Percentiles rank a stretch among this genome's conserved stretches.
phyloP scores from a whole-genome alignment of 345 rosid genomes.

The Cardamine resedifolia region DNA sequence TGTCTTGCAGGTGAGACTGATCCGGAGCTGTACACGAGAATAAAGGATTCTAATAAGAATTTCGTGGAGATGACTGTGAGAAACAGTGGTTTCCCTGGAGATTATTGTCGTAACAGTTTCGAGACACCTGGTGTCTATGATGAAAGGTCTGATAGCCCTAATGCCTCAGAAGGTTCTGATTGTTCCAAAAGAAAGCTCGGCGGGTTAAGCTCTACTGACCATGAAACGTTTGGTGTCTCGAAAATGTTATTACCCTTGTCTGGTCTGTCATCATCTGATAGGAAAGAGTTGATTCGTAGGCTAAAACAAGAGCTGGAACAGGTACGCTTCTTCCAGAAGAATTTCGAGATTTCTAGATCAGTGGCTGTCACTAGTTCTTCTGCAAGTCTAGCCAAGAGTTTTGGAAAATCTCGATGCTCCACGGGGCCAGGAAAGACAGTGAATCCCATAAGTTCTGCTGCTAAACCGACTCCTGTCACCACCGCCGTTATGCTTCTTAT shows the following conservation, averaged over 20 bases:
- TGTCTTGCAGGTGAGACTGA: not conserved
- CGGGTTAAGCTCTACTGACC: constrained; percentile 44
- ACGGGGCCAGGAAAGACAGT: constrained; percentile 57
- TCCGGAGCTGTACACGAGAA: not conserved
- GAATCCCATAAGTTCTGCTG: constrained; percentile 3
- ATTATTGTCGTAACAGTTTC: not conserved
- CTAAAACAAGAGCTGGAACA: constrained; percentile 67
- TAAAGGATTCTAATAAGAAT: not conserved
- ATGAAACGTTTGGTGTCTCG: constrained; percentile 45
- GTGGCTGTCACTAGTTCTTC: constrained; percentile 43
- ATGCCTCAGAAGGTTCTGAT: constrained; percentile 58
- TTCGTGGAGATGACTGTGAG: constrained; percentile 27
- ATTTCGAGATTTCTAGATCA: constrained; percentile 42
- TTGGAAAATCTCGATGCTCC: constrained; percentile 48
- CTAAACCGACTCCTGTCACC: constrained; percentile 35
- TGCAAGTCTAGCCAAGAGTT: constrained; percentile 37
- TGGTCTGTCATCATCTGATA: constrained; percentile 56
- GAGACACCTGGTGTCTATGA: constrained; percentile 25
- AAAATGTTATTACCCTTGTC: constrained; percentile 55
- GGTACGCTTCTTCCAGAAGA: constrained; percentile 52
- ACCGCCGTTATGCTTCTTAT: constrained; percentile 43
- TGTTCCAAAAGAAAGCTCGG: constrained; percentile 61
- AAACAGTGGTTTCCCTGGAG: constrained; percentile 29
- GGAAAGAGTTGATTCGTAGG: constrained; percentile 53
- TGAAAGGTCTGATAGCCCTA: constrained; percentile 70